Base-by-base conservation (phyloP, 2,329 filamentous ascomycete genomes). In the Fusarium azukiicola region DNA sequence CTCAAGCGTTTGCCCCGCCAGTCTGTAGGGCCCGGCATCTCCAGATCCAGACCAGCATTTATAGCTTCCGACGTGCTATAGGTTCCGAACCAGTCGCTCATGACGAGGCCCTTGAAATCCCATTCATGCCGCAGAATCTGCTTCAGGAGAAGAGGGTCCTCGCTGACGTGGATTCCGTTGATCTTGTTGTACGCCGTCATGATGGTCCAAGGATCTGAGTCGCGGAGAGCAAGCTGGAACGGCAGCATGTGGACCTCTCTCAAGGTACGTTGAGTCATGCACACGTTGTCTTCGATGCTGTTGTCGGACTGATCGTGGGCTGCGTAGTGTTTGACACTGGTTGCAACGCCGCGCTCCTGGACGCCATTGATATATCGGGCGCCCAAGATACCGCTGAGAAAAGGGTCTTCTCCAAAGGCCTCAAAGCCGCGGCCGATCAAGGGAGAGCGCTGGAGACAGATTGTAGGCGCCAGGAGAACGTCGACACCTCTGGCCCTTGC, bases 401-500 rank as follows among this genome's bases (percentile, higher is more conserved):
- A 84, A 9, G 88, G 87, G 74, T 89, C 88, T 67, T 89, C 86
- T 16, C 85, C 86, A 50, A 88, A 85, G 40, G 85, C 87, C 73
- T 89, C 88, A 56, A 89, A 89, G 21, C 87, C 87, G 54, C 88
- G 84, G n/a, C 88, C 88, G 7, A 88, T 87, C 8, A 89, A 78
- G 0, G 88, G 88, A 5, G 86, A 88, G 40, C 87, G 84, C 50
- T 89, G 87, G n/a, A 89, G 86, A 78, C 86, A 90, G 50, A 90
- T 70, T 2, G 81, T 83, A 4, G 81, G 81, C 1, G 80, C 81
- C 2, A 83, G 89, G 77, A 95, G 91, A 14, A 96, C 91, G 79
- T 96, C 94, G 10, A 95, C 91, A 64, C 95, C 95, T 84, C 96
- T 96, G 63, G 70, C 75, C 12, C 79, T 82, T 0, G 84, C 80